Conservation (phyloP, 495 filamentous ascomycete genomes). For the Collariella sp. region DNA sequence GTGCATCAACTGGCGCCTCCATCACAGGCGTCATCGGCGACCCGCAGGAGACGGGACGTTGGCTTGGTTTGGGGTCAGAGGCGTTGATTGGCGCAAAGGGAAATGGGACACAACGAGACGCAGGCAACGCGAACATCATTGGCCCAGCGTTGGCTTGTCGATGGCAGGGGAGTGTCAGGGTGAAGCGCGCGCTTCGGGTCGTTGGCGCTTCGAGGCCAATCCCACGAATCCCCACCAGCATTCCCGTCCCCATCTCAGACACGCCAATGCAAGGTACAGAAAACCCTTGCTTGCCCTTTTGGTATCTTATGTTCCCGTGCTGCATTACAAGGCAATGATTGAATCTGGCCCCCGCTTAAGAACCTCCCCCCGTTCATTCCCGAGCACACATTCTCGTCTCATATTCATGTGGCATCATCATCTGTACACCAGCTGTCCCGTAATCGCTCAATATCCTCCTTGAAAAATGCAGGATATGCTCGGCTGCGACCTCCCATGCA, state of each 20-base stretch:
- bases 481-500: not conserved
- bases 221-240: too few relatives aligned
- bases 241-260: not conserved
- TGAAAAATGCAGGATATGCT: not conserved
- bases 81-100: too few relatives aligned
- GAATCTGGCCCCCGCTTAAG: slow-evolving; percentile 3
- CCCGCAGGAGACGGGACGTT: not conserved
- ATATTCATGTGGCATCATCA: slow-evolving; percentile 8
- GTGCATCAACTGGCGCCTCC: too few relatives aligned
- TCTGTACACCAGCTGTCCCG: not conserved
- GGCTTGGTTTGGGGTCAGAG: too few relatives aligned
- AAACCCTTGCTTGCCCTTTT: slow-evolving; percentile 9
- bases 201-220: too few relatives aligned
- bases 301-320: slow-evolving; percentile 16
- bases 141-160: too few relatives aligned
- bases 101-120: too few relatives aligned
- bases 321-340: slow-evolving; percentile 12
- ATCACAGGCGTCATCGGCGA: not conserved
- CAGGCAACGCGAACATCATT: not conserved
- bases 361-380: slow-evolving; percentile 2
- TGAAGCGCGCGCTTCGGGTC: too few relatives aligned
- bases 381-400: slow-evolving; percentile 6
- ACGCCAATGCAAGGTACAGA: not conserved
- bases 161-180: too few relatives aligned
- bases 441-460: not conserved